Percentiles rank a stretch among this genome's conserved stretches.
Evolutionary conservation across 768 basidiomycete species (phyloP).

Genomic region (Pisolithus marmoratus): DNA sequence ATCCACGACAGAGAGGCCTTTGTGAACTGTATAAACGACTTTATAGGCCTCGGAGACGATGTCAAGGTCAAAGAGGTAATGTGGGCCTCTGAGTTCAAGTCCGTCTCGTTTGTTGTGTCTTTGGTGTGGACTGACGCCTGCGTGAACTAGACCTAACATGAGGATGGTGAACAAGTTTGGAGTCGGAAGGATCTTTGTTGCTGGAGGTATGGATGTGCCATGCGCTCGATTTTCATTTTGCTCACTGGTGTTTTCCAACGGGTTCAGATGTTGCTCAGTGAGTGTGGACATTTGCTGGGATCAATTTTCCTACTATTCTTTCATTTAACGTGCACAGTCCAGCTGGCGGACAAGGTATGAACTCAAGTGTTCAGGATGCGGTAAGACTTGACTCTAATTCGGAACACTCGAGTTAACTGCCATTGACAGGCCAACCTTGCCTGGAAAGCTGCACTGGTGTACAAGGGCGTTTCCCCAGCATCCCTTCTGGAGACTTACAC

Average conservation of each 20-base stretch:
- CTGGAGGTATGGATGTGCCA: too few species aligned
- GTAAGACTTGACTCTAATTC: neutral
- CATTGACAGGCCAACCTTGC: constrained; percentile 31
- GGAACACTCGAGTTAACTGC: too few species aligned
- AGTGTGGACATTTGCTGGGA: too few species aligned
- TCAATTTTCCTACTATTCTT: too few species aligned
- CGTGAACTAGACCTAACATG: too few species aligned
- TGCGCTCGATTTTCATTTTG: too few species aligned
- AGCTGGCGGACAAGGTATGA: constrained; percentile 34
- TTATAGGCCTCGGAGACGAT: constrained; percentile 13
- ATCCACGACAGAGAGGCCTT: constrained; percentile 20
- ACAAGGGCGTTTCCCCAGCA: constrained; percentile 1
- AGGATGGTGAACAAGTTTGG: constrained; percentile 14
- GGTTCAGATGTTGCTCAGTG: too few species aligned
- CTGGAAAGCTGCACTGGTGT: constrained; percentile 38
- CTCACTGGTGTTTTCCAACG: too few species aligned
- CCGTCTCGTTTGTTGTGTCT: neutral
- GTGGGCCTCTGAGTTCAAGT: constrained; percentile 26
- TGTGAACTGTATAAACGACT: constrained; percentile 22
- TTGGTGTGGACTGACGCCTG: neutral
- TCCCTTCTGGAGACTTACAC: constrained; percentile 34
- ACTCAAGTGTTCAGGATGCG: constrained; percentile 10
- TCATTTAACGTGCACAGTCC: constrained; percentile 30
- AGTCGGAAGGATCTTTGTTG: too few species aligned
- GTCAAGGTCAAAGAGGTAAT: constrained; percentile 11